A percentile compares a stretch with the other conserved stretches of the same genome.
Conservation (phyloP, 495 filamentous ascomycete species). For the Penicillium riverlandense region DNA sequence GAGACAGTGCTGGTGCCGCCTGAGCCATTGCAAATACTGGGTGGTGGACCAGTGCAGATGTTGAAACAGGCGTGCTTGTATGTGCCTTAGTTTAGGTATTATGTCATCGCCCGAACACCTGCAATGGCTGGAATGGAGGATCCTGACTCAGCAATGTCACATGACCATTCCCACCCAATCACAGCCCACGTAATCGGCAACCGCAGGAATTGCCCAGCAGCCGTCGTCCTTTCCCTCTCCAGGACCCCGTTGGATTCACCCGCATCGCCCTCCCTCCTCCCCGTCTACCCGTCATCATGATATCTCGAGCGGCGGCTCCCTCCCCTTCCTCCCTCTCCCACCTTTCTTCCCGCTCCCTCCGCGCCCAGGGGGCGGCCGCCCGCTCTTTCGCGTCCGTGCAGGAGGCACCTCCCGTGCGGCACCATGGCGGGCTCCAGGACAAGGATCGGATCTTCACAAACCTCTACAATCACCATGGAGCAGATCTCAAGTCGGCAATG, state of each 20-base stretch:
- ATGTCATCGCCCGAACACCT: conserved; percentile 6
- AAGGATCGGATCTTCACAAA: conserved; percentile 99
- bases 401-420: conserved; percentile 66
- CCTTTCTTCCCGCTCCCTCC: conserved; percentile 50
- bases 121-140: neutral
- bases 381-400: conserved; percentile 82
- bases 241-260: conserved; percentile 6
- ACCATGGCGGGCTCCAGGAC: conserved; percentile 80
- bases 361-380: conserved; percentile 44
- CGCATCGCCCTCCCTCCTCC: conserved; percentile 20
- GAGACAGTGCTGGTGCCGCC: conserved; percentile 34
- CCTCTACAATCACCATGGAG: conserved; percentile 85
- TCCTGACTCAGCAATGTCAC: conserved; percentile 21
- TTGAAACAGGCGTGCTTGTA: conserved; percentile 33
- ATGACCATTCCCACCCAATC: conserved; percentile 27
- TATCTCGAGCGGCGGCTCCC: conserved; percentile 45
- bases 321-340: conserved; percentile 42
- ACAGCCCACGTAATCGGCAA: conserved; percentile 33
- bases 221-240: conserved; percentile 20
- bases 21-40: conserved; percentile 27
- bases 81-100: conserved; percentile 18
- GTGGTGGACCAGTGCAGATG: conserved; percentile 19
- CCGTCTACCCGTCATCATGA: conserved; percentile 30
- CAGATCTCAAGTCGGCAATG: conserved; percentile 88
- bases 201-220: conserved; percentile 37